Evolutionary conservation across 78 protist genomes (phyloP), one percentile per base, ranked within the genome.

Genomic region (Dictyostelium purpureum): DNA sequence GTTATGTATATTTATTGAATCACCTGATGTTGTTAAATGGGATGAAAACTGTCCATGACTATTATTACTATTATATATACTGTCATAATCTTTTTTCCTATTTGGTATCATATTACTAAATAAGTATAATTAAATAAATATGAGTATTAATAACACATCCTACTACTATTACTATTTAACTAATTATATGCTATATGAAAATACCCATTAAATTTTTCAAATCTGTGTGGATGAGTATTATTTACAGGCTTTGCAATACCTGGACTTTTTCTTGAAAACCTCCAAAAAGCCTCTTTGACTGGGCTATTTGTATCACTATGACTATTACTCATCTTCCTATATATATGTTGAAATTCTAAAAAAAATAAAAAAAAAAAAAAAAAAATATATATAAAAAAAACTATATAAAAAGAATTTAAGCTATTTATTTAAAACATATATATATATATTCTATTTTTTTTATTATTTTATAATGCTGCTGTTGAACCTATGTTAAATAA

Each of bases 151-250:
- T 14, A 21, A 63, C 4, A 6, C 56, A 12, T 57, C 12, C 66
- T 26, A 14, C 33, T 7, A 57, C 66, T 57, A 28, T 28, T 57
- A 57, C 33, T n/a, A n/a, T n/a, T n/a, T n/a, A n/a, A n/a, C n/a
- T n/a, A n/a, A n/a, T n/a, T n/a, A n/a, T 43, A 67, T 38, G 31
- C 16, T 21, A 40, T 12, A 2, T 6, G 52, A 35, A 37, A 26
- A n/a, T 80, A 80, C 79, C 91, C 91, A 83, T 83, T 83, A 73
- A 83, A 83, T 73, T 83, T 83, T 73, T 83, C 91, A 83, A 83
- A 83, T 45, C 76, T 83, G 45, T 74, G 79, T 37, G 91, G 91
- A 28, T 70, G 91, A 24, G 40, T 51, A 59, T 83, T 83, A 49
- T 83, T 83, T 12, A 83, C 66, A 40, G 91, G 91, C n/a, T 83